Conservation (phyloP, 2,329 filamentous ascomycete genomes). For the Fonsecaea erecta region DNA sequence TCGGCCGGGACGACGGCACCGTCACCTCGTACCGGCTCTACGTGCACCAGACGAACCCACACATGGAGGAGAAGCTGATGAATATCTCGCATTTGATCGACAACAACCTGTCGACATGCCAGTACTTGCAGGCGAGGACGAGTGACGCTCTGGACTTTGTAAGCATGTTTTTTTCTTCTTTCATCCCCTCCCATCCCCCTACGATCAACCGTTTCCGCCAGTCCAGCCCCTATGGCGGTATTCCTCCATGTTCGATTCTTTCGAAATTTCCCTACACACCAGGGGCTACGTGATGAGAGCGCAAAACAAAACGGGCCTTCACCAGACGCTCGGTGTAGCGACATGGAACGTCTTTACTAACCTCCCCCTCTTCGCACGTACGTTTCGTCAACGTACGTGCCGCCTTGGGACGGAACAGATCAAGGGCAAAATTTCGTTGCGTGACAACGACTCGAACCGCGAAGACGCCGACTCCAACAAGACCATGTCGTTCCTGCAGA, state of each 20-base stretch:
- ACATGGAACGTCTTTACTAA: no score
- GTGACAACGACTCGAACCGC: conserved; percentile 17
- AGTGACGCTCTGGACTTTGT: conserved; percentile 25
- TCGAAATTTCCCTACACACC: not conserved
- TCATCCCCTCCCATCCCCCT: not conserved
- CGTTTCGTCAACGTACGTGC: not conserved
- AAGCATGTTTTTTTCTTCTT: not conserved
- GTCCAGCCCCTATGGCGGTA: not conserved
- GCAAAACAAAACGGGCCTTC: no score
- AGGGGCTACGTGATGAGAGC: no score
- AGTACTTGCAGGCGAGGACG: conserved; percentile 22
- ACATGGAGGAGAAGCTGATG: conserved; percentile 27
- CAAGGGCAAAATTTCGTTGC: conserved; percentile 19
- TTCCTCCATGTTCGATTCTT: not conserved
- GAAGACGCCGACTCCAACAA: conserved; percentile 28
- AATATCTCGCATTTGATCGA: conserved; percentile 25
- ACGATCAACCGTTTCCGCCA: not conserved
- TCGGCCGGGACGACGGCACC: conserved; percentile 6
- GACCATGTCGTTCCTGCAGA: conserved; percentile 23
- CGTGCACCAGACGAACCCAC: conserved; percentile 22
- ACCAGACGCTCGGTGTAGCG: no score
- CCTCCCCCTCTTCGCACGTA: no score
- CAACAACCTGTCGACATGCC: conserved; percentile 20
- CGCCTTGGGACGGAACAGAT: conserved; percentile 2
- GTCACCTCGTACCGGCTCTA: conserved; percentile 10